Evolutionary conservation across 768 basidiomycete species (phyloP).

Genomic region (Sarcomyxa edulis): DNA sequence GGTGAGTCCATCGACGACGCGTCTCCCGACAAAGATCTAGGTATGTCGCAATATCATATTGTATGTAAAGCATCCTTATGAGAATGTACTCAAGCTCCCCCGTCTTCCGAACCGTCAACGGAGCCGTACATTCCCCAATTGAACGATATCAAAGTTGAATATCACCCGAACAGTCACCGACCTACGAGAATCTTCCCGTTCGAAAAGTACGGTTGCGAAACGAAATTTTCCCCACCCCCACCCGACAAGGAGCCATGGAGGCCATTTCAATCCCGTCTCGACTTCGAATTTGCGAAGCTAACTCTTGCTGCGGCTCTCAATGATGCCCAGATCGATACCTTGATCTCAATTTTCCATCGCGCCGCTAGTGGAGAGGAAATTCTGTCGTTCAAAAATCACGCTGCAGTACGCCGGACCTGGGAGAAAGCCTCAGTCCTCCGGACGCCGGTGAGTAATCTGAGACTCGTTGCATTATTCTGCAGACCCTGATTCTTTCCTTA

Average conservation of each 20-base stretch:
- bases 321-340: conserved; percentile 9
- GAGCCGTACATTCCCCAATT: neutral
- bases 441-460: conserved; percentile 8
- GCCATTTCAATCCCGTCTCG: conserved; percentile 17
- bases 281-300: conserved; percentile 24
- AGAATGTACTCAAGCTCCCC: neutral
- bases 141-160: conserved; percentile 21
- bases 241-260: conserved; percentile 16
- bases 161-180: conserved; percentile 15
- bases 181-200: conserved; percentile 9
- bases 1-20: too few relatives aligned
- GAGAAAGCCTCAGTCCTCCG: conserved; percentile 7
- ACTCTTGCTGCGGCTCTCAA: conserved; percentile 16
- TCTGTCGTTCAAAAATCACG: conserved; percentile 11
- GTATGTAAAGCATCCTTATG: too few relatives aligned
- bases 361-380: neutral
- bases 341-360: conserved; percentile 14
- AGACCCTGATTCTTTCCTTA: conserved; percentile 7
- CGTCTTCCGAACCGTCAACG: neutral
- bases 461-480: too few relatives aligned
- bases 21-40: too few relatives aligned
- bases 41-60: too few relatives aligned
- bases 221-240: neutral
- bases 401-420: conserved; percentile 17
- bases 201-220: conserved; percentile 6